Evolutionary conservation across 495 filamentous ascomycete species (phyloP), one percentile per base, ranked within the genome.

Genomic region (Aspergillus sparsus): DNA sequence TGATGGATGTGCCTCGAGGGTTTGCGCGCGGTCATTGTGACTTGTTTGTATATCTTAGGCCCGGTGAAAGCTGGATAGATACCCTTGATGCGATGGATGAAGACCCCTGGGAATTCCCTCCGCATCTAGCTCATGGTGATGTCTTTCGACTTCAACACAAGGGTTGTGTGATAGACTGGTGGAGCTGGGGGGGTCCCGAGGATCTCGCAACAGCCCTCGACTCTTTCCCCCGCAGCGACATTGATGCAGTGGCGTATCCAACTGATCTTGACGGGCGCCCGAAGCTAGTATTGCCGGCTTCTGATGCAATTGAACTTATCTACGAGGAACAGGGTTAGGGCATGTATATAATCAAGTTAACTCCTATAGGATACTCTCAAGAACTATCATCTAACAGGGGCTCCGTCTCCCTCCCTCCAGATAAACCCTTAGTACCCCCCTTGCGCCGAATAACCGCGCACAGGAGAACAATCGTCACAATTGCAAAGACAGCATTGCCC

Each of bases 111-210:
- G 47, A 50, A 5, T 50, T 50, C 11, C 47, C 47, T 18, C 47
- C 47, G 47, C 6, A 50, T 50, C 16, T 50, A 50, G 47, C 47
- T 12, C 16, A 10, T 31, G 47, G 47, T 50, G 21, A 50, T 50
- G 31, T 50, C 47, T 50, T 50, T 6, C 47, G 47, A 27, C 47
- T 50, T 2, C 47, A 50, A 15, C 47, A 50, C 47, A 50, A 11
- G 12, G 47, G 47, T 18, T 50, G 47, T 50, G 47, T 50, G 47
- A 31, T 50, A 27, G 21, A 31, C 47, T 50, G 47, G 47, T 50
- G 47, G 47, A 50, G 31, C 47, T 50, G 47, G 47, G 47, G 47
- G 2, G 47, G 47, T 31, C 18, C 47, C 31, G 18, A 50, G 47
- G 47, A 50, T 50, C 31, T 50, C 5, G 47, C 47, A 27, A 21